A percentile compares a stretch with the other conserved stretches of the same genome.
Evolutionary conservation across 768 basidiomycete genomes (phyloP).

Genomic region (Tricholoma bakamatsutake): DNA sequence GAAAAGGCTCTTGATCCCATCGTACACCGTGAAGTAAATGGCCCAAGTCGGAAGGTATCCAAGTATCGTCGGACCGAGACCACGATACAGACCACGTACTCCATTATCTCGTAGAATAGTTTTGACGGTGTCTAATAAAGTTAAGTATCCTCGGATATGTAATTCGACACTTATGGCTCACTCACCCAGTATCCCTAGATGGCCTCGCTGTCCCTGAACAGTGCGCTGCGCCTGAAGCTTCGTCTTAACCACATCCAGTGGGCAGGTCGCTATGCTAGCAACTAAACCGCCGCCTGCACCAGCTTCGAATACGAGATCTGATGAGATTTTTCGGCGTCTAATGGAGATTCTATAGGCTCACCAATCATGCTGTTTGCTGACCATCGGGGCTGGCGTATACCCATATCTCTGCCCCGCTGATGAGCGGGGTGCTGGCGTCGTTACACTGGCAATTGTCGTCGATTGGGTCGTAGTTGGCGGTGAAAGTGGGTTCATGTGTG

Average conservation of each 20-base stretch:
- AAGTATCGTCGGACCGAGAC: slow-evolving; percentile 93
- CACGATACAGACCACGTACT: slow-evolving; percentile 87
- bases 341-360: slow-evolving; percentile 27
- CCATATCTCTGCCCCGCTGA: slow-evolving; percentile 65
- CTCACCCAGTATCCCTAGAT: slow-evolving; percentile 73
- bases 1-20: slow-evolving; percentile 84
- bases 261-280: slow-evolving; percentile 91
- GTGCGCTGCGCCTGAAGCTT: slow-evolving; percentile 91
- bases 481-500: not conserved
- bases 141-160: not conserved
- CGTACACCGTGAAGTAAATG: slow-evolving; percentile 97
- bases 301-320: slow-evolving; percentile 39
- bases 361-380: slow-evolving; percentile 80
- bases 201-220: slow-evolving; percentile 61
- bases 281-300: slow-evolving; percentile 95
- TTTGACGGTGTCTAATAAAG: slow-evolving; percentile 33
- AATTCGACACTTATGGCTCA: slow-evolving; percentile 11
- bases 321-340: slow-evolving; percentile 5
- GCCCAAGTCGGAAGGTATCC: slow-evolving; percentile 99
- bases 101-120: slow-evolving; percentile 58
- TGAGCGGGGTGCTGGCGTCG: slow-evolving; percentile 39
- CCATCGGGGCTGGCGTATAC: slow-evolving; percentile 54
- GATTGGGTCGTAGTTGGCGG: not conserved
- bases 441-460: not conserved
- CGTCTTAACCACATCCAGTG: slow-evolving; percentile 97